phyloP scores from a whole-genome alignment of 169 alveolate genomes.

The Babesia bovis region DNA sequence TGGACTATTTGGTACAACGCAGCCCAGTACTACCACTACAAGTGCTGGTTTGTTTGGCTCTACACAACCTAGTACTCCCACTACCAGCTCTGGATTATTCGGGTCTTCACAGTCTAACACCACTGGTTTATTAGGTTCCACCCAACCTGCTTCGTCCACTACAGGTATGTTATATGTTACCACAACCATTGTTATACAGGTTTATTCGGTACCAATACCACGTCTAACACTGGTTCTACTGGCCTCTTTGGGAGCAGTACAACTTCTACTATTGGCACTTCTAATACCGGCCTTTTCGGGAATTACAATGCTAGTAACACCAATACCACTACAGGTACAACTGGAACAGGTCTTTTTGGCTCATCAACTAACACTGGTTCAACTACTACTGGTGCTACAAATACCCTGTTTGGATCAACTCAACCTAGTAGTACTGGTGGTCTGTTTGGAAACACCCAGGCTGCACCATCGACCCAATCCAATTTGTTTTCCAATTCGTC shows the following conservation, averaged over 20 bases:
- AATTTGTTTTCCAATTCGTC: slow-evolving; percentile 6
- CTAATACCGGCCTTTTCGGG: neutral
- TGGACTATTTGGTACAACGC: slow-evolving; percentile 38
- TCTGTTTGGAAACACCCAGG: slow-evolving; percentile 6
- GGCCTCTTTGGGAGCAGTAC: slow-evolving; percentile 51
- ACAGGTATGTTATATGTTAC: slow-evolving; percentile 19
- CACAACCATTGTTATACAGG: slow-evolving; percentile 19
- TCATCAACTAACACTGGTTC: neutral
- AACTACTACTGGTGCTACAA: neutral
- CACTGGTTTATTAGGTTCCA: slow-evolving; percentile 40
- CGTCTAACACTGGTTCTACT: slow-evolving; percentile 22
- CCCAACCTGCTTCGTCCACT: slow-evolving; percentile 25
- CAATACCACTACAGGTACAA: neutral
- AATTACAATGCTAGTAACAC: neutral
- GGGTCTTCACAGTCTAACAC: slow-evolving; percentile 18
- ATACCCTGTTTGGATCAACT: slow-evolving; percentile 9
- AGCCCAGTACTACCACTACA: slow-evolving; percentile 16
- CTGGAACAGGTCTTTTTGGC: neutral
- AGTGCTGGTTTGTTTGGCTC: slow-evolving; percentile 54
- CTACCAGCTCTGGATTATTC: slow-evolving; percentile 38
- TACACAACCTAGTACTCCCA: slow-evolving; percentile 14
- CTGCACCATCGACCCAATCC: neutral
- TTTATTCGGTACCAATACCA: slow-evolving; percentile 41
- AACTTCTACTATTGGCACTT: slow-evolving; percentile 22
- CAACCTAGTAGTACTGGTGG: slow-evolving; percentile 1